These are phyloP conservation scores for Aspergillus sclerotiicarbonarius DNA, from an alignment of 495 filamentous ascomycete species.

Conservation along the genomic window DNA sequence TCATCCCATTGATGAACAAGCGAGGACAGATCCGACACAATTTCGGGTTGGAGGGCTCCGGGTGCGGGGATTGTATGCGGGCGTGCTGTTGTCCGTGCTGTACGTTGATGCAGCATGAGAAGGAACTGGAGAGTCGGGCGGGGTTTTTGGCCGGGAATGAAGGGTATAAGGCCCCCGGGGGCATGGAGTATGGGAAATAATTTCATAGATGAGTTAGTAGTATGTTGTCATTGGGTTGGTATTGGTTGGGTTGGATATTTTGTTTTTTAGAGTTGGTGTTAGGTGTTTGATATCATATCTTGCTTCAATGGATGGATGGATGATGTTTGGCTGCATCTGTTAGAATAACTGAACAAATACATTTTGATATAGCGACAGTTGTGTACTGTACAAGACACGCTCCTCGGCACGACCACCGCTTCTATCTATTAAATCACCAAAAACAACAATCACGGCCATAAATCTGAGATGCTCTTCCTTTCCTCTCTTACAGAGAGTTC, in stretches of 20 bases:
- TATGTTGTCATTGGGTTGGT: background rate
- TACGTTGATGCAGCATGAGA: constrained; percentile 52
- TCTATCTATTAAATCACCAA: constrained; percentile 32
- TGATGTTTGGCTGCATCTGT: background rate
- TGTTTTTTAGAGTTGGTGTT: background rate
- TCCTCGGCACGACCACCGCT: constrained; percentile 23
- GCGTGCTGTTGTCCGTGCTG: constrained; percentile 54
- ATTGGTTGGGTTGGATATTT: background rate
- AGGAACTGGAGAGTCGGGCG: constrained; percentile 40
- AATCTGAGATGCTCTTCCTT: constrained; percentile 9
- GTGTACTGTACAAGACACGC: constrained; percentile 36
- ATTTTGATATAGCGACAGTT: constrained; percentile 34
- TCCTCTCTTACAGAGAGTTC: constrained; percentile 45
- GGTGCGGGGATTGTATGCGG: constrained; percentile 47
- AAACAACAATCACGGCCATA: constrained; percentile 20
- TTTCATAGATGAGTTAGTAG: background rate
- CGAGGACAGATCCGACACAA: constrained; percentile 51
- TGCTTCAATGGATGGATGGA: background rate
- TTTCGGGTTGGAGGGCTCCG: constrained; percentile 54
- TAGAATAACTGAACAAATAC: constrained; percentile 21
- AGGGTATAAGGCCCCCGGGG: constrained; percentile 22
- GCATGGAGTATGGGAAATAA: constrained; percentile 18
- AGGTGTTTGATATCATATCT: background rate
- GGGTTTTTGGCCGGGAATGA: constrained; percentile 2
- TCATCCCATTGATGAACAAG: constrained; percentile 50